Percentiles rank a stretch among this genome's conserved stretches.
phyloP scores from a whole-genome alignment of 257 asterid species.

The Solanum acaule region DNA sequence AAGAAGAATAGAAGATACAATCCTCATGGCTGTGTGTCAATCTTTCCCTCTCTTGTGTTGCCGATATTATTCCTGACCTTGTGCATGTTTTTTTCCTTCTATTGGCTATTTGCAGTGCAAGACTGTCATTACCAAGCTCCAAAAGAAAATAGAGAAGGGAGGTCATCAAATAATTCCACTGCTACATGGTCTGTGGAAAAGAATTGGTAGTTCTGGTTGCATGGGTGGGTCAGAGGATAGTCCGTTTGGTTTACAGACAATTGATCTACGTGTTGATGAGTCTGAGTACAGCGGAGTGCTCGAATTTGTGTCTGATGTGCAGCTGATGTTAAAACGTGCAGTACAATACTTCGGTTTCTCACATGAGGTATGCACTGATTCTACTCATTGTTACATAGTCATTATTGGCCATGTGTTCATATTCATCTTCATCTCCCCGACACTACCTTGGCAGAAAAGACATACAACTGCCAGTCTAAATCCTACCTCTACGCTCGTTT shows the following conservation, averaged over 20 bases:
- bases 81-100: neutral
- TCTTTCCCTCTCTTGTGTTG: neutral
- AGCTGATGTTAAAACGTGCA: slow-evolving; percentile 66
- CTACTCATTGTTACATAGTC: neutral
- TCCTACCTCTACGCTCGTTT: neutral
- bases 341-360: slow-evolving; percentile 66
- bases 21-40: neutral
- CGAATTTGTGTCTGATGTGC: slow-evolving; percentile 86
- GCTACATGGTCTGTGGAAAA: slow-evolving; percentile 90
- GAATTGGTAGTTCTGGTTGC: slow-evolving; percentile 49
- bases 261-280: slow-evolving; percentile 61
- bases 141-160: slow-evolving; percentile 74
- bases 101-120: slow-evolving; percentile 62
- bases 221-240: slow-evolving; percentile 42
- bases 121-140: slow-evolving; percentile 75
- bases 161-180: slow-evolving; percentile 81
- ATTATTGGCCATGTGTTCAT: neutral
- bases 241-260: slow-evolving; percentile 57
- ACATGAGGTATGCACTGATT: slow-evolving; percentile 48
- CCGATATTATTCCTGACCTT: neutral
- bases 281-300: slow-evolving; percentile 58
- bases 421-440: neutral
- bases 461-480: neutral
- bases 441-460: neutral
- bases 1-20: neutral